A percentile compares a stretch with the other conserved stretches of the same genome.
Conservation (phyloP, 73 alveolate species). For the Paramecium octaurelia region DNA sequence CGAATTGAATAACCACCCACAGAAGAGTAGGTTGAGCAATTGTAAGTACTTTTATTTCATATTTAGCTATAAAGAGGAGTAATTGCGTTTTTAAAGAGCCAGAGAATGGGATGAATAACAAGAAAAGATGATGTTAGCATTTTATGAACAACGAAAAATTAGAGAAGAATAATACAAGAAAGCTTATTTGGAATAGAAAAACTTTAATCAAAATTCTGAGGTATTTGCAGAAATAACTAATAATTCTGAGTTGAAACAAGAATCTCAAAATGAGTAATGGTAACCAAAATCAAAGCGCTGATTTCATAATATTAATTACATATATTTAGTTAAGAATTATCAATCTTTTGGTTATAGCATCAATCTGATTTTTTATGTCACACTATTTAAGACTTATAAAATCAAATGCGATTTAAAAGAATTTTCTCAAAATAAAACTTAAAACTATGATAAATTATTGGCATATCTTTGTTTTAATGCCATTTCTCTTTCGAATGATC, state of each 20-base stretch:
- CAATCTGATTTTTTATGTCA: neutral
- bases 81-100: neutral
- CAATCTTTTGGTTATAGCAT: neutral
- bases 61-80: neutral
- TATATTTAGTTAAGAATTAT: neutral
- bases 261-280: neutral
- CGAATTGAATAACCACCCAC: constrained; percentile 57
- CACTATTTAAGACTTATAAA: neutral
- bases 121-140: constrained; percentile 10
- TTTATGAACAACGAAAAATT: neutral
- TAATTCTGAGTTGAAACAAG: neutral
- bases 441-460: too few relatives aligned
- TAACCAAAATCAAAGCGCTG: neutral
- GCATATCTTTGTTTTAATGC: too few relatives aligned
- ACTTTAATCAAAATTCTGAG: neutral
- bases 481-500: neutral
- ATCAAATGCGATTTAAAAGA: neutral
- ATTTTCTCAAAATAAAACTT: too few relatives aligned
- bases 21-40: constrained; percentile 40
- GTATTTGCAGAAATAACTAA: neutral
- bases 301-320: neutral
- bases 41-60: neutral
- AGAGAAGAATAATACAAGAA: constrained; percentile 19
- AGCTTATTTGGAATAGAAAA: neutral
- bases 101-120: constrained; percentile 31